phyloP scores from a whole-genome alignment of 1,139 yeast genomes.

The Kodamaea anthophila region DNA sequence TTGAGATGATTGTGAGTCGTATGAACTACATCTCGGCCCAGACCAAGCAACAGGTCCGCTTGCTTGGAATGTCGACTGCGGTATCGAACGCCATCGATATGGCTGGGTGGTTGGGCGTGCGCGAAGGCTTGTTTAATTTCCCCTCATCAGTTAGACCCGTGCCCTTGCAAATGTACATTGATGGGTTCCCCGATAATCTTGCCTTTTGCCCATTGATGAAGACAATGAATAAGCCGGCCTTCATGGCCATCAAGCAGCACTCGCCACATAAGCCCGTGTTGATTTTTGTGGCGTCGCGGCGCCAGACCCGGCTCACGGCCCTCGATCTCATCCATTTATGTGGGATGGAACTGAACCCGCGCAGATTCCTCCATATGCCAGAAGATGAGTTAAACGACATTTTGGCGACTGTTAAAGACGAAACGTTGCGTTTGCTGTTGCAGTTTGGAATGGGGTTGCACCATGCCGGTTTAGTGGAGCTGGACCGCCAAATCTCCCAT shows the following conservation, averaged over 20 bases:
- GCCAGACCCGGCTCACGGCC: slow-evolving; percentile 95
- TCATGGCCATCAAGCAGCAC: slow-evolving; percentile 92
- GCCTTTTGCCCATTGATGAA: slow-evolving; percentile 96
- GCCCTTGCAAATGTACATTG: slow-evolving; percentile 95
- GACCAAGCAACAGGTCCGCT: slow-evolving; percentile 68
- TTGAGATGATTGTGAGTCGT: slow-evolving; percentile 98
- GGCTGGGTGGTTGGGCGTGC: slow-evolving; percentile 96
- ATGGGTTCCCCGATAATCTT: slow-evolving; percentile 91
- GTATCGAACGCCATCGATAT: slow-evolving; percentile 96
- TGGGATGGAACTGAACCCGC: slow-evolving; percentile 91
- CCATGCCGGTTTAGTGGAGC: slow-evolving; percentile 94
- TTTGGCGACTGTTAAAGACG: slow-evolving; percentile 72
- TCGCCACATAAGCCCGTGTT: slow-evolving; percentile 90
- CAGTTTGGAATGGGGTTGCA: slow-evolving; percentile 97
- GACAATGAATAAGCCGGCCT: slow-evolving; percentile 97
- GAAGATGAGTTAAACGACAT: slow-evolving; percentile 70
- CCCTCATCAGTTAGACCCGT: slow-evolving; percentile 97
- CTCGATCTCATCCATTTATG: slow-evolving; percentile 87
- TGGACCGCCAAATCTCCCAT: slow-evolving; percentile 85
- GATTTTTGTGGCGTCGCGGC: slow-evolving; percentile 92
- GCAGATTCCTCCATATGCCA: slow-evolving; percentile 72
- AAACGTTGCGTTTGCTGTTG: slow-evolving; percentile 72
- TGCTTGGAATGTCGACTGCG: slow-evolving; percentile 94
- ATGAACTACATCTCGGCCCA: slow-evolving; percentile 85
- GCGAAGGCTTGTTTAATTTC: slow-evolving; percentile 84